phyloP scores from a whole-genome alignment of 2,329 filamentous ascomycete genomes.

The Lachnellula arida region DNA sequence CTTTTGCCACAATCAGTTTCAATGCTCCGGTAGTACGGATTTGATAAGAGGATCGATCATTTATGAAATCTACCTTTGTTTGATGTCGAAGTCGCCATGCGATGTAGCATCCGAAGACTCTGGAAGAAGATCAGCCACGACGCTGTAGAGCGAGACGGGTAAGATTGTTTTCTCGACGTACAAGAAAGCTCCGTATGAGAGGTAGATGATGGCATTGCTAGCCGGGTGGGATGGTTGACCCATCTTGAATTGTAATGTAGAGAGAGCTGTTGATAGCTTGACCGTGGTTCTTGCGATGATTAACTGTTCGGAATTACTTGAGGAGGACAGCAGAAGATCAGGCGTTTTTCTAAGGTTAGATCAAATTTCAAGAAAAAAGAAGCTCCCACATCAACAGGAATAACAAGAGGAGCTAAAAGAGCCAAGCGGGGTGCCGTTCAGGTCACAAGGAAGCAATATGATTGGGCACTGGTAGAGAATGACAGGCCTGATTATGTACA shows the following conservation, averaged over 20 bases:
- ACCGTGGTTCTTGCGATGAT: too few species aligned
- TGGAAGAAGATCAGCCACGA: slow-evolving; percentile 32
- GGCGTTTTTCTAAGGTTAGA: too few species aligned
- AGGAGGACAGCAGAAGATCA: too few species aligned
- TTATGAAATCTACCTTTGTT: slow-evolving; percentile 23
- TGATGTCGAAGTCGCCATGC: slow-evolving; percentile 50
- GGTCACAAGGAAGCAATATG: too few species aligned
- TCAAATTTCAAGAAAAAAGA: too few species aligned
- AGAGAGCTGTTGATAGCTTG: not conserved
- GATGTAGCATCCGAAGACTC: slow-evolving; percentile 56
- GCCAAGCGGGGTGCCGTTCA: too few species aligned
- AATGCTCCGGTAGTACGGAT: not conserved
- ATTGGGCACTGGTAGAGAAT: too few species aligned
- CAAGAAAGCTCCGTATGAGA: slow-evolving; percentile 75
- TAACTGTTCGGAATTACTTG: too few species aligned
- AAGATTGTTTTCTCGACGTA: slow-evolving; percentile 37
- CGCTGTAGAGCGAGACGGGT: not conserved
- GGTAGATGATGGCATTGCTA: slow-evolving; percentile 79
- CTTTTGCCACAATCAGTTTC: slow-evolving; percentile 19
- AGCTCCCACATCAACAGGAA: too few species aligned
- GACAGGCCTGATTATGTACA: too few species aligned
- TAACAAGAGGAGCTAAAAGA: too few species aligned
- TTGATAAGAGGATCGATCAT: not conserved
- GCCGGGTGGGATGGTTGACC: slow-evolving; percentile 67
- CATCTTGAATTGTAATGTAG: slow-evolving; percentile 46